Conservation (phyloP, 768 basidiomycete species). For the Calocybe gangraenosa region DNA sequence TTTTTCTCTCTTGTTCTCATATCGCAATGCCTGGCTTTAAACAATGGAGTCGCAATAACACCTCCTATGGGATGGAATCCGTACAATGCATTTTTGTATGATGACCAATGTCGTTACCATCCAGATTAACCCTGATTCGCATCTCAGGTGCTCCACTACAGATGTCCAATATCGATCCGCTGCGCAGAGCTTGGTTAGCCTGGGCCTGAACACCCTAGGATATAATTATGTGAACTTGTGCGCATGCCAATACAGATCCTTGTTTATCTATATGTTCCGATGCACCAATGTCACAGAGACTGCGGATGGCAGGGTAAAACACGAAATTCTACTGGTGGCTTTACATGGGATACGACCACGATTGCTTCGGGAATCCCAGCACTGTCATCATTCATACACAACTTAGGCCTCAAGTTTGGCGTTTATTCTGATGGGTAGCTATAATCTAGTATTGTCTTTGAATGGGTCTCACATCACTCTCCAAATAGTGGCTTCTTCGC, state of each 20-base stretch:
- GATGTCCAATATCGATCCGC: constrained; percentile 36
- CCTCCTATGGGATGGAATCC: constrained; percentile 49
- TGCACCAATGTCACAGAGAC: constrained; percentile 25
- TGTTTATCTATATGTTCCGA: background rate
- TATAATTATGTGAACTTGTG: constrained; percentile 43
- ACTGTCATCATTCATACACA: constrained; percentile 32
- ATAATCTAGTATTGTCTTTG: background rate
- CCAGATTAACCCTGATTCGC: background rate
- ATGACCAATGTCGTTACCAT: constrained; percentile 1
- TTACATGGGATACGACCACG: constrained; percentile 39
- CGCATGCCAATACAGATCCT: background rate
- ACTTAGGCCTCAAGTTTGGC: constrained; percentile 55
- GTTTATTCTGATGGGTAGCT: constrained; percentile 49
- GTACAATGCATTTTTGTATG: constrained; percentile 43
- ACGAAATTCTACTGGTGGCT: constrained; percentile 34
- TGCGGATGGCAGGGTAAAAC: constrained; percentile 47
- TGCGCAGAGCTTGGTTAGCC: constrained; percentile 33
- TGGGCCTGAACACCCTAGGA: constrained; percentile 33
- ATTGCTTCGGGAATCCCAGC: constrained; percentile 36
- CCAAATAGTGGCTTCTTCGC: constrained; percentile 36
- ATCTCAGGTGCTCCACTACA: constrained; percentile 34
- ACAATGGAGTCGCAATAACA: constrained; percentile 37
- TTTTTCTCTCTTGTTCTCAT: constrained; percentile 13
- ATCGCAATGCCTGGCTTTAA: constrained; percentile 20
- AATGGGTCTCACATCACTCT: background rate